Evolutionary conservation across 129 eudicot genomes (phyloP), one percentile per base, ranked within the genome.

Genomic region (Flaveria bidentis): DNA sequence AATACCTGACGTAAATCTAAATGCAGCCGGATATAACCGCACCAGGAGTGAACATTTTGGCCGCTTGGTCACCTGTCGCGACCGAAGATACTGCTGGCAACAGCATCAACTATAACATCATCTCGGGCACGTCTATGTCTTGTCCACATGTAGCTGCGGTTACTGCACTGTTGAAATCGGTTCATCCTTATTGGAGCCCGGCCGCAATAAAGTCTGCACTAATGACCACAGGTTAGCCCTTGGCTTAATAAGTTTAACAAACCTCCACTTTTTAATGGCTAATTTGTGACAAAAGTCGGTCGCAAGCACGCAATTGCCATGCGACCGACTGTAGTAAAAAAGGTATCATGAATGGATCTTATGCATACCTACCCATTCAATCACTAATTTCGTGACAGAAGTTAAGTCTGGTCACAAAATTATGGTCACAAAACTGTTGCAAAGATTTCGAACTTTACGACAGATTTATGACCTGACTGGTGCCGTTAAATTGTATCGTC

Each of bases 61-160:
- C 96, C 18, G 92, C 96, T 44, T 87, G 96, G 90, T 90, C 92
- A 79, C 96, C 96, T 9, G 50, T 90, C 25, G 56, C 87, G 50
- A 84, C 81, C 10, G 47, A 33, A 52, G 33, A 18, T 2, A 78
- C 90, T 12, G 87, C 76, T 25, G 92, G 85, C 69, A 57, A 62
- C 30, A 79, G 80, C 68, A 41, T 84, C 10, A 69, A 84, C 57
- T 86, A 85, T 22, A 90, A 87, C 80, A 84, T 87, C 47, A 67
- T 84, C 60, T 87, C 96, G 0, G 92, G 92, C 39, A 87, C 96
- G 16, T 90, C 91, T 55, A 90, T 87, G 92, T 72, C 96, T 5
- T 87, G 92, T 76, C 92, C 96, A n/a, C 92, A 90, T 78, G 86
- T 80, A 17, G 30, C 96, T 42, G 89, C 85, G 50, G 77, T 82